Conservation (phyloP, 352 stramenopile genomes). For the Pythium diclinum region DNA sequence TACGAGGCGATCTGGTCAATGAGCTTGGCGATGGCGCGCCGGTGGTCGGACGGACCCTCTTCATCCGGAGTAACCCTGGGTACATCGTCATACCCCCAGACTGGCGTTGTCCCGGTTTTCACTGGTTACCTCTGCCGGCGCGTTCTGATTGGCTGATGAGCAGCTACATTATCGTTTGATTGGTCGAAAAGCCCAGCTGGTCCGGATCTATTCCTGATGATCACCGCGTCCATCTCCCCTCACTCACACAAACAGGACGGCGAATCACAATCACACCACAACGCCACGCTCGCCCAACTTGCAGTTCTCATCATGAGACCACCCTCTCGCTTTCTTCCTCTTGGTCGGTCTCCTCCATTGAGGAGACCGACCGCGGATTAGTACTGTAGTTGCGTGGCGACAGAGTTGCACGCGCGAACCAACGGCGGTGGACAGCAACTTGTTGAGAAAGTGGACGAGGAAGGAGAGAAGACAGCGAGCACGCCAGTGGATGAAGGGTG, state of each 20-base stretch:
- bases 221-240: neutral
- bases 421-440: no score
- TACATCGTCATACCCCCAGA: neutral
- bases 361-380: neutral
- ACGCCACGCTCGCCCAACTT: slow-evolving; percentile 1
- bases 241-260: neutral
- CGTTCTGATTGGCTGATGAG: slow-evolving; percentile 7
- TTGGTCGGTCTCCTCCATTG: neutral
- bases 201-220: slow-evolving; percentile 15
- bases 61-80: neutral
- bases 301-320: neutral
- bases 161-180: slow-evolving; percentile 4
- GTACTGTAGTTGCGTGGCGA: neutral
- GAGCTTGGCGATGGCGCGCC: neutral
- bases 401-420: neutral
- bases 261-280: neutral
- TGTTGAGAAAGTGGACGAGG: neutral
- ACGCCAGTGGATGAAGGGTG: neutral
- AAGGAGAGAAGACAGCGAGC: neutral
- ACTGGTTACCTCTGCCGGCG: neutral
- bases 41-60: neutral
- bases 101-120: neutral
- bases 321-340: neutral
- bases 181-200: slow-evolving; percentile 1
- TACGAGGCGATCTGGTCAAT: slow-evolving; percentile 1